Evolutionary conservation across 192 early-diverging fungal genomes (phyloP).

Genomic region (Helicostylum pulchrum): DNA sequence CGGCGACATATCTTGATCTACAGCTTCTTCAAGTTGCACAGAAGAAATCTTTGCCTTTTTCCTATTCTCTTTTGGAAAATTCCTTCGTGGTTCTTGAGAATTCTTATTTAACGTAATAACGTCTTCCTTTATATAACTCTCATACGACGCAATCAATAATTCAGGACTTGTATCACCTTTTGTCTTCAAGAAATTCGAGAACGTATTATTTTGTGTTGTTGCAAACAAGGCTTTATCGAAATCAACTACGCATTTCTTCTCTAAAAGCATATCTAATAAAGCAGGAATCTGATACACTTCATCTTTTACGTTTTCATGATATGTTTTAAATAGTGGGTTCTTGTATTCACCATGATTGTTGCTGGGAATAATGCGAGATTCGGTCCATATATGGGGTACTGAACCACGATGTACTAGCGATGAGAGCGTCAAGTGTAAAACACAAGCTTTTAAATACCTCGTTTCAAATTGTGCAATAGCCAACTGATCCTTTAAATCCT

Average conservation of each 20-base stretch:
- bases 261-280: conserved; percentile 3
- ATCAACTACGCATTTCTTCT: conserved; percentile 9
- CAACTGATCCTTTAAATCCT: conserved; percentile 4
- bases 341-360: neutral
- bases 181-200: neutral
- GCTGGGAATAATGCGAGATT: conserved; percentile 1
- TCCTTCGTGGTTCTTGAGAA: neutral
- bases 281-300: conserved; percentile 1
- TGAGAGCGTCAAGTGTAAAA: conserved; percentile 17
- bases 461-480: conserved; percentile 14
- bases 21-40: no score
- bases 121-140: neutral
- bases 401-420: conserved; percentile 12
- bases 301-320: neutral
- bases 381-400: conserved; percentile 17
- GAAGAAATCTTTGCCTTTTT: no score
- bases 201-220: neutral
- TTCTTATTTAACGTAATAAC: conserved; percentile 4
- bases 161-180: no score
- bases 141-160: neutral
- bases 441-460: conserved; percentile 16
- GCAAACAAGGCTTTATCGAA: conserved; percentile 9
- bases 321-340: neutral
- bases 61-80: conserved; percentile 2
- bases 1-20: no score